These are phyloP conservation scores for Melanogaster broomeanus DNA, from an alignment of 768 basidiomycete species.

Conservation along the genomic window DNA sequence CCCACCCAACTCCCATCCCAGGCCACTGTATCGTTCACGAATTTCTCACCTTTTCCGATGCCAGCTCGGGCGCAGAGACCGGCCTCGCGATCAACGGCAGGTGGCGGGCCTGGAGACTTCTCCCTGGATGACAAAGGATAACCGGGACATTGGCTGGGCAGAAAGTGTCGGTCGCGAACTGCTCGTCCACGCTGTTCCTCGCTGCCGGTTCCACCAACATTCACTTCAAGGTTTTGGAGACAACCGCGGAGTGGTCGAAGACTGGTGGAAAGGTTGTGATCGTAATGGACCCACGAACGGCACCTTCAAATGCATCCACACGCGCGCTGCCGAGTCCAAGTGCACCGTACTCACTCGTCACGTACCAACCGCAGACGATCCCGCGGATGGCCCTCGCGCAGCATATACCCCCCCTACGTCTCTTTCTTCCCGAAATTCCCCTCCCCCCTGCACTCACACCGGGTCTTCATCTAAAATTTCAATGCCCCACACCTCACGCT, in stretches of 20 bases:
- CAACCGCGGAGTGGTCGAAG: conserved; percentile 39
- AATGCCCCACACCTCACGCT: neutral
- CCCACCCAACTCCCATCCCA: conserved; percentile 27
- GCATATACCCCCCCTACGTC: conserved; percentile 5
- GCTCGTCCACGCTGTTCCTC: conserved; percentile 25
- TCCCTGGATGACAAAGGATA: conserved; percentile 31
- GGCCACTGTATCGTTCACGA: conserved; percentile 26
- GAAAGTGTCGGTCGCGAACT: conserved; percentile 48
- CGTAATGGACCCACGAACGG: conserved; percentile 25
- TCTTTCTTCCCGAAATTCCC: neutral
- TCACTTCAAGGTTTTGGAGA: conserved; percentile 16
- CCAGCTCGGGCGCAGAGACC: conserved; percentile 38
- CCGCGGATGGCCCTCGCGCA: conserved; percentile 22
- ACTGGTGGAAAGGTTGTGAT: conserved; percentile 37
- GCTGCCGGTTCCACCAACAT: neutral
- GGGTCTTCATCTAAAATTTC: neutral
- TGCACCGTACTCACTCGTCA: conserved; percentile 17
- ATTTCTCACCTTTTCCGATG: conserved; percentile 41
- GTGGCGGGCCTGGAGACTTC: conserved; percentile 33
- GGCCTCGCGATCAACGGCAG: conserved; percentile 19
- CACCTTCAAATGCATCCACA: conserved; percentile 28
- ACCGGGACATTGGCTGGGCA: conserved; percentile 46
- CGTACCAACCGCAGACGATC: conserved; percentile 13
- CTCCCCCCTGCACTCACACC: too few relatives aligned
- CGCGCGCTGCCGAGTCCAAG: neutral